Evolutionary conservation across 305 asterid species (phyloP).

Genomic region (Rubia tinctorum): DNA sequence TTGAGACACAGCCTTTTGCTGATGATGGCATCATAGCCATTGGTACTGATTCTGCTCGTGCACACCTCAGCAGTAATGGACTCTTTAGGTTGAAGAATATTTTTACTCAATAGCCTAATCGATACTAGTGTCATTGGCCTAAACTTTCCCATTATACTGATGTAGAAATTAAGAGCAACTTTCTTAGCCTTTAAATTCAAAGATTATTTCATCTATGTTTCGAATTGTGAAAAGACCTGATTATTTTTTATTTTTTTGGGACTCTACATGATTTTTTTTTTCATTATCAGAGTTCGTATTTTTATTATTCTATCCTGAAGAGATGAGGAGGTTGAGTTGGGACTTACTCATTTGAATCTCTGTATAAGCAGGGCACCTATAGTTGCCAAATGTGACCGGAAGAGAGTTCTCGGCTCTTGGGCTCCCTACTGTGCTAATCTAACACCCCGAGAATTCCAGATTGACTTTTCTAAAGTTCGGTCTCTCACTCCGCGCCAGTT

Average conservation of each 20-base stretch:
- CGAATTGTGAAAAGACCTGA: not conserved
- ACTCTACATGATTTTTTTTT: too few species aligned
- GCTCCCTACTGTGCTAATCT: constrained; percentile 57
- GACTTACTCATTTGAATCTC: constrained; percentile 13
- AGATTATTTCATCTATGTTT: not conserved
- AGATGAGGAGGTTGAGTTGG: not conserved
- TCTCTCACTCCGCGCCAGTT: constrained; percentile 72
- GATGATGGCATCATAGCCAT: too few species aligned
- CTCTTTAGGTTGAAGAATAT: not conserved
- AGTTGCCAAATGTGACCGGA: constrained; percentile 86
- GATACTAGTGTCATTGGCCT: too few species aligned
- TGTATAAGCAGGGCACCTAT: constrained; percentile 60
- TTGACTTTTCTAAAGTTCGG: constrained; percentile 84
- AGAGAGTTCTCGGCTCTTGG: constrained; percentile 87
- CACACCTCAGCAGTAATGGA: not conserved
- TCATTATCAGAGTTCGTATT: not conserved
- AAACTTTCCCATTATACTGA: not conserved
- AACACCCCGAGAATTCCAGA: constrained; percentile 61
- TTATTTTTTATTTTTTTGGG: not conserved
- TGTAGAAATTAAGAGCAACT: not conserved
- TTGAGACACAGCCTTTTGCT: not conserved
- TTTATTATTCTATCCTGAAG: not conserved
- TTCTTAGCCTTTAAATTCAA: not conserved
- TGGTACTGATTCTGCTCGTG: not conserved
- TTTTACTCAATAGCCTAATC: too few species aligned